phyloP scores from a whole-genome alignment of 1,284 basidiomycete genomes.

The Phaffia rhodozyma region DNA sequence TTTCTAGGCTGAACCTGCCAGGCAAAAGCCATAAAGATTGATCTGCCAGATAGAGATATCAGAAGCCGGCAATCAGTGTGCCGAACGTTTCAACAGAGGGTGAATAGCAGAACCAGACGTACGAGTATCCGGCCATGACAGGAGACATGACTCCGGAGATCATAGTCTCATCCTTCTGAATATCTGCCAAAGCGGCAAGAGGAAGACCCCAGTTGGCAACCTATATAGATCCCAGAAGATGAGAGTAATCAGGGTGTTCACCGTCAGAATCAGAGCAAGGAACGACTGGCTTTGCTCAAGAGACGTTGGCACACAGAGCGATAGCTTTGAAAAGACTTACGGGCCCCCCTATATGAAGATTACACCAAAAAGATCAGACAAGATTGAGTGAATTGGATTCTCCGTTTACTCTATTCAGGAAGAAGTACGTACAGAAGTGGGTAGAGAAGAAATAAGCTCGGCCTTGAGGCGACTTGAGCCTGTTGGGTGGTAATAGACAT shows the following conservation, averaged over 20 bases:
- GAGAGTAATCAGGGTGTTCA: not conserved
- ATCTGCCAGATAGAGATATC: conserved; percentile 38
- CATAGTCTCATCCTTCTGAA: conserved; percentile 81
- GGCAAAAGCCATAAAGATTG: conserved; percentile 92
- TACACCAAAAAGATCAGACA: not conserved
- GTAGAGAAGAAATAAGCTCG: conserved; percentile 18
- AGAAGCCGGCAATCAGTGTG: not conserved
- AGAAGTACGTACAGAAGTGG: conserved; percentile 12
- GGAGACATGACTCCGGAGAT: conserved; percentile 94
- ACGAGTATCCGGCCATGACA: conserved; percentile 82
- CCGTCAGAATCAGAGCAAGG: not conserved
- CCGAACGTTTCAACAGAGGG: conserved; percentile 1
- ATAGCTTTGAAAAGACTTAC: conserved; percentile 1
- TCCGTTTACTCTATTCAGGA: not conserved
- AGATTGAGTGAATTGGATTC: not conserved
- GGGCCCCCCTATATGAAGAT: conserved; percentile 10
- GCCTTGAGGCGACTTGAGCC: conserved; percentile 16
- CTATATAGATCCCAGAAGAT: conserved; percentile 34
- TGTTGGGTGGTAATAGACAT: not conserved
- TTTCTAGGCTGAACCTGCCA: conserved; percentile 92
- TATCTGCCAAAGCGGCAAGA: conserved; percentile 75
- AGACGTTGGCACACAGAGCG: not conserved
- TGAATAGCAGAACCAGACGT: conserved; percentile 35
- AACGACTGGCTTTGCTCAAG: not conserved
- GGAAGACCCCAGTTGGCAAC: conserved; percentile 96